Evolutionary conservation across 2,329 filamentous ascomycete genomes (phyloP).

Genomic region (Pseudomassariella vexata): DNA sequence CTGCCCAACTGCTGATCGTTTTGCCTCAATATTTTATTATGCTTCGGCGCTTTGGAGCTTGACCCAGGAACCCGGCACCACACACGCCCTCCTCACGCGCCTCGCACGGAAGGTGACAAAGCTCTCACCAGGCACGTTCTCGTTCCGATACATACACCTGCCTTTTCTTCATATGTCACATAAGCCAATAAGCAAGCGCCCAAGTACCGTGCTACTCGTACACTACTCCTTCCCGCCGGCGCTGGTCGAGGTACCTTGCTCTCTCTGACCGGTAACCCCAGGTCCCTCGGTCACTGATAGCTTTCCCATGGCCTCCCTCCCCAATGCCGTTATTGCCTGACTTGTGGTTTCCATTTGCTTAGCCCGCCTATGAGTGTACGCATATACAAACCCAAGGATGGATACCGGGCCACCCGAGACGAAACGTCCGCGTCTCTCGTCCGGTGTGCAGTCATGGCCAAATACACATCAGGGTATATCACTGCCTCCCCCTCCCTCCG

Average conservation of each 20-base stretch:
- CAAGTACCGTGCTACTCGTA: conserved; percentile 4
- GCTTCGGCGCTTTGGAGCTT: conserved; percentile 14
- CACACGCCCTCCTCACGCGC: conserved; percentile 16
- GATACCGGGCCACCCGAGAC: conserved; percentile 52
- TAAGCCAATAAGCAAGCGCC: conserved; percentile 14
- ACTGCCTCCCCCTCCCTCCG: conserved; percentile 27
- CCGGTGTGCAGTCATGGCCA: conserved; percentile 42
- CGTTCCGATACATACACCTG: conserved; percentile 14
- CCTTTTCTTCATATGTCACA: conserved; percentile 17
- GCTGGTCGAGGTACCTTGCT: conserved; percentile 18
- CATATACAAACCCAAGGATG: conserved; percentile 47
- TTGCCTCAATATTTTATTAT: conserved; percentile 15
- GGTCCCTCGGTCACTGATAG: conserved; percentile 23
- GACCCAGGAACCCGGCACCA: conserved; percentile 21
- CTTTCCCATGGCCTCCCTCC: conserved; percentile 29
- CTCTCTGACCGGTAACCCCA: conserved; percentile 14
- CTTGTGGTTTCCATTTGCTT: conserved; percentile 22
- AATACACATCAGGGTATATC: conserved; percentile 40
- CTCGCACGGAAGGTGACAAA: conserved; percentile 11
- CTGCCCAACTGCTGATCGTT: conserved; percentile 32
- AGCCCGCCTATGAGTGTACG: conserved; percentile 24
- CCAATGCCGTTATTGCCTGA: conserved; percentile 27
- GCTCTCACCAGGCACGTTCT: conserved; percentile 3
- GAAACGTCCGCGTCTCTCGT: conserved; percentile 53
- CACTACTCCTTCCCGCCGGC: too few relatives aligned